These are phyloP conservation scores for Globisporangium nunn DNA, from an alignment of 352 stramenopile species.

Conservation along the genomic window DNA sequence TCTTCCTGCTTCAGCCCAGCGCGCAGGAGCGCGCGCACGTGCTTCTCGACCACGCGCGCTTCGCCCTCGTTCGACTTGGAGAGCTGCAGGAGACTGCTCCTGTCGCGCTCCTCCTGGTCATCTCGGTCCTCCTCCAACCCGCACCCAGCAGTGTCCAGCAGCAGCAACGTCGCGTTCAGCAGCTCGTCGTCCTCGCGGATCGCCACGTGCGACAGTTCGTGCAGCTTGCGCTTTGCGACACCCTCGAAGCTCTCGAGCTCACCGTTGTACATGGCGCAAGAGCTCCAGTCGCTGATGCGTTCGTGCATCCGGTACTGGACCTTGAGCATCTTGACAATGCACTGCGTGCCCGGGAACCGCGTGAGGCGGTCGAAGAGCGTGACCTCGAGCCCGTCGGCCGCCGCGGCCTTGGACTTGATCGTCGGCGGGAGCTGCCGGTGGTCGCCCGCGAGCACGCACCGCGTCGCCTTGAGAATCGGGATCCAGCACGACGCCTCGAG, in stretches of 20 bases:
- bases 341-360: conserved; percentile 34
- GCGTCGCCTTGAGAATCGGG: conserved; percentile 88
- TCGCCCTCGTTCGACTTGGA: conserved; percentile 83
- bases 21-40: conserved; percentile 83
- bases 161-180: conserved; percentile 71
- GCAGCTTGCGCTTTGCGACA: conserved; percentile 77
- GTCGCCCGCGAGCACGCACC: conserved; percentile 89
- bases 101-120: conserved; percentile 12
- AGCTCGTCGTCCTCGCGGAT: conserved; percentile 53
- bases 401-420: conserved; percentile 88
- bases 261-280: conserved; percentile 91
- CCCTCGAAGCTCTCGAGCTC: conserved; percentile 61
- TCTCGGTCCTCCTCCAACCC: conserved; percentile 83
- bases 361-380: conserved; percentile 97
- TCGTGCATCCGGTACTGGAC: conserved; percentile 98
- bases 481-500: conserved; percentile 97
- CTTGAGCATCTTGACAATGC: conserved; percentile 89
- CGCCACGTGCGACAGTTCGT: conserved; percentile 63
- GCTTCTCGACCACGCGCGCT: conserved; percentile 60
- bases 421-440: conserved; percentile 97
- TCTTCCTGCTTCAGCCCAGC: conserved; percentile 85
- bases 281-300: conserved; percentile 94
- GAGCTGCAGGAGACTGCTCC: conserved; percentile 20
- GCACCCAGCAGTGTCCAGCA: conserved; percentile 94
- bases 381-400: conserved; percentile 70